Percentiles rank a stretch among this genome's conserved stretches.
Evolutionary conservation across 2,329 filamentous ascomycete genomes (phyloP).

Genomic region (Passalora sequoiae): DNA sequence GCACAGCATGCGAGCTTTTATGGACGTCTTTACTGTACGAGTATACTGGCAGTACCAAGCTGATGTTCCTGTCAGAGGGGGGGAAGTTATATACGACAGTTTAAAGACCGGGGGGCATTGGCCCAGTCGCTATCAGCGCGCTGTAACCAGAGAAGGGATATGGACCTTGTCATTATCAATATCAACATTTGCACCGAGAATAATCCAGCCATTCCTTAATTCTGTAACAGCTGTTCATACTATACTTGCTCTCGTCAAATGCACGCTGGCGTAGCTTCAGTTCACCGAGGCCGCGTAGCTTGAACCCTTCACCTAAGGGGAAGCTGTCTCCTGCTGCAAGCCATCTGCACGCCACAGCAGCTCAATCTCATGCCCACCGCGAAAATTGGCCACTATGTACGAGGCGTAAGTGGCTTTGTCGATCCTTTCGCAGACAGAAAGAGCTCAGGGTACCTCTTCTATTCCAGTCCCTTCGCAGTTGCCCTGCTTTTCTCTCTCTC

Average conservation of each 20-base stretch:
- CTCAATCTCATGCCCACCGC: not conserved
- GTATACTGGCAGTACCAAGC: conserved; percentile 5
- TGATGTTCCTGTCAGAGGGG: not conserved
- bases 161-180: too few relatives aligned
- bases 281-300: too few relatives aligned
- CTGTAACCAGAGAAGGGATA: too few relatives aligned
- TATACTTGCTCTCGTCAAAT: too few relatives aligned
- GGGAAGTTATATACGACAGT: conserved; percentile 9
- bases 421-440: too few relatives aligned
- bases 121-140: conserved; percentile 18
- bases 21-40: conserved; percentile 11
- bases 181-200: too few relatives aligned
- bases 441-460: too few relatives aligned
- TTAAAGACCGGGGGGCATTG: conserved; percentile 8
- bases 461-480: not conserved
- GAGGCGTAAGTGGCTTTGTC: conserved; percentile 10
- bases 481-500: conserved; percentile 2
- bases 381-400: not conserved
- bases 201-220: too few relatives aligned
- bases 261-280: too few relatives aligned
- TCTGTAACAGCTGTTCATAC: too few relatives aligned
- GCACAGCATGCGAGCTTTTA: conserved; percentile 9
- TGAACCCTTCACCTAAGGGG: not conserved
- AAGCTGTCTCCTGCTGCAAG: not conserved
- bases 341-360: conserved; percentile 5